Conservation (phyloP, 169 alveolate genomes). For the Cytauxzoon felis region DNA sequence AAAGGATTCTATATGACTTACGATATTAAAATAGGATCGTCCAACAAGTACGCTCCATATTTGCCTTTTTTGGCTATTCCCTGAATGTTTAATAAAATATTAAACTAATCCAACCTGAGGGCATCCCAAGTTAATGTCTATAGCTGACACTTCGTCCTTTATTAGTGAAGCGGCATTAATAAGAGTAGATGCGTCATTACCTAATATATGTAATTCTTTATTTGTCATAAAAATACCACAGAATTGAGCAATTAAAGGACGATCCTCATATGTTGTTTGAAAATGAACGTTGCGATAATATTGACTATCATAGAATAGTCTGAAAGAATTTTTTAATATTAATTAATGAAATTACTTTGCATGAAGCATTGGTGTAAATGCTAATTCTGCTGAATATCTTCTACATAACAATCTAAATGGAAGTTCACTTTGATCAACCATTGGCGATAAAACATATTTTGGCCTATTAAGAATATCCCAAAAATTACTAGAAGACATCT, state of each 20-base stretch:
- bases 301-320: slow-evolving; percentile 72
- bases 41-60: slow-evolving; percentile 88
- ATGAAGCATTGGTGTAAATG: slow-evolving; percentile 90
- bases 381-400: slow-evolving; percentile 81
- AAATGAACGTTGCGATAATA: slow-evolving; percentile 65
- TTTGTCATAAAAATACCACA: slow-evolving; percentile 66
- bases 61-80: slow-evolving; percentile 89
- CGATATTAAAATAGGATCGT: slow-evolving; percentile 78
- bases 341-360: slow-evolving; percentile 20
- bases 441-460: slow-evolving; percentile 70
- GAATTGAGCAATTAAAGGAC: slow-evolving; percentile 83
- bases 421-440: slow-evolving; percentile 75
- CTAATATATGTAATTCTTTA: neutral
- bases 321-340: slow-evolving; percentile 18
- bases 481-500: slow-evolving; percentile 26
- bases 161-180: slow-evolving; percentile 79
- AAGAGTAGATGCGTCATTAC: slow-evolving; percentile 79
- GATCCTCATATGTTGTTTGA: slow-evolving; percentile 62
- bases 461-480: slow-evolving; percentile 69
- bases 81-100: neutral
- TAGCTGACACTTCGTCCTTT: slow-evolving; percentile 85
- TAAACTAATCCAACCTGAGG: slow-evolving; percentile 76
- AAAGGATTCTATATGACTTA: neutral
- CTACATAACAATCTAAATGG: slow-evolving; percentile 79
- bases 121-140: slow-evolving; percentile 90